These are phyloP conservation scores for Trametes hirsuta DNA, from an alignment of 1,284 basidiomycete genomes.

Conservation along the genomic window DNA sequence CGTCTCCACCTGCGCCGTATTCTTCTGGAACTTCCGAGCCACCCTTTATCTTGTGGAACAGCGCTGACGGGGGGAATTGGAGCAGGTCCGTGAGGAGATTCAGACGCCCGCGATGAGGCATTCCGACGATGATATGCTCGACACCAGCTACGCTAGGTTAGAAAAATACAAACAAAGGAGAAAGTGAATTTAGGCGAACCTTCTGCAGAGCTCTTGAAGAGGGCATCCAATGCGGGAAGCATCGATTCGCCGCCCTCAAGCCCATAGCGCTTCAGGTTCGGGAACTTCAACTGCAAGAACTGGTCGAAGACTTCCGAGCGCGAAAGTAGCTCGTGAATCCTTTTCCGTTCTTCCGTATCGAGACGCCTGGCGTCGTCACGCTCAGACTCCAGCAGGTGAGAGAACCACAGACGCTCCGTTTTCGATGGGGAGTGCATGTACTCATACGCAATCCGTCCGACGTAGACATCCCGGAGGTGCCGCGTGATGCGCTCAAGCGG, in stretches of 20 bases:
- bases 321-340: conserved; percentile 71
- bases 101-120: conserved; percentile 88
- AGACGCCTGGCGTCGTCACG: conserved; percentile 38
- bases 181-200: conserved; percentile 41
- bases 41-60: conserved; percentile 88
- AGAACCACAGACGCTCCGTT: conserved; percentile 84
- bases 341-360: conserved; percentile 45
- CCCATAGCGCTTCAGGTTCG: conserved; percentile 83
- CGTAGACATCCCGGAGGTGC: conserved; percentile 76
- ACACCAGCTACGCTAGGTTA: conserved; percentile 54
- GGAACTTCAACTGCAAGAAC: conserved; percentile 82
- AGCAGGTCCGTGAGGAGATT: conserved; percentile 85
- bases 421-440: conserved; percentile 87
- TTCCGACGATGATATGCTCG: conserved; percentile 73
- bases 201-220: conserved; percentile 70
- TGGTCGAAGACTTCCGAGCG: conserved; percentile 82
- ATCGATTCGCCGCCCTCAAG: conserved; percentile 91
- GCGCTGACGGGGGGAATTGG: conserved; percentile 61
- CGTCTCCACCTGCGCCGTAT: conserved; percentile 77
- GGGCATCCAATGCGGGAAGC: conserved; percentile 79
- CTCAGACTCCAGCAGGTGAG: conserved; percentile 77
- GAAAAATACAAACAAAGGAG: neutral
- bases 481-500: conserved; percentile 69
- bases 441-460: conserved; percentile 86
- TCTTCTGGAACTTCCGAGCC: conserved; percentile 72